phyloP scores from a whole-genome alignment of 768 basidiomycete genomes.

The Tricholoma saponaceum region DNA sequence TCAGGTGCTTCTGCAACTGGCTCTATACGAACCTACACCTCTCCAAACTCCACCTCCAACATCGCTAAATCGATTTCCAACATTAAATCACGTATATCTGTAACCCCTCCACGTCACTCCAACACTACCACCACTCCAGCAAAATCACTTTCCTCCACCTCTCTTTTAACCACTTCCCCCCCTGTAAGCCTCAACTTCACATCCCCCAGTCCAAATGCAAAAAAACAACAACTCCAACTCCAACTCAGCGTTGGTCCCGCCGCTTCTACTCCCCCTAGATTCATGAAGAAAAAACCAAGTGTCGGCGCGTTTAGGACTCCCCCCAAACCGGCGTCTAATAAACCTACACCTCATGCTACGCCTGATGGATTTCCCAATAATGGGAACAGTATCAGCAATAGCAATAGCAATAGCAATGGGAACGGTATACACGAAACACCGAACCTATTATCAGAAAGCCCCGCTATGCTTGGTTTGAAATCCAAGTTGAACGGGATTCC shows the following conservation, averaged over 20 bases:
- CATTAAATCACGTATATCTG: constrained; percentile 47
- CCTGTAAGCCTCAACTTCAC: constrained; percentile 34
- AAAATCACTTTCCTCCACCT: constrained; percentile 16
- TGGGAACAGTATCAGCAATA: neutral
- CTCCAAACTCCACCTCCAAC: no score
- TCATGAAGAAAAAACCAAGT: neutral
- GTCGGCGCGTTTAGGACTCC: constrained; percentile 20
- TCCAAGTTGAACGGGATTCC: constrained; percentile 10
- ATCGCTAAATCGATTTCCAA: constrained; percentile 16
- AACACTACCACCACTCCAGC: constrained; percentile 15
- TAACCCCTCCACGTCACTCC: constrained; percentile 23
- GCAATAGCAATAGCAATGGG: constrained; percentile 5
- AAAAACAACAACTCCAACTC: constrained; percentile 9
- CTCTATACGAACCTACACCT: constrained; percentile 19
- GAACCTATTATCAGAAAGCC: constrained; percentile 5
- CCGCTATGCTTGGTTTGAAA: constrained; percentile 9
- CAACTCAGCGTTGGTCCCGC: no score
- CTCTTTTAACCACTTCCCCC: constrained; percentile 28
- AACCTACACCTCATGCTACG: constrained; percentile 8
- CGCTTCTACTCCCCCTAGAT: no score
- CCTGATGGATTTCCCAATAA: constrained; percentile 4
- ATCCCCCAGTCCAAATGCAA: constrained; percentile 33
- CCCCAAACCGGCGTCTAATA: constrained; percentile 13
- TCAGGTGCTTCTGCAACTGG: constrained; percentile 15
- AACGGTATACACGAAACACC: neutral